A percentile compares a stretch with the other conserved stretches of the same genome.
Evolutionary conservation across 345 rosid species (phyloP).

Genomic region (Salix arbutifolia): DNA sequence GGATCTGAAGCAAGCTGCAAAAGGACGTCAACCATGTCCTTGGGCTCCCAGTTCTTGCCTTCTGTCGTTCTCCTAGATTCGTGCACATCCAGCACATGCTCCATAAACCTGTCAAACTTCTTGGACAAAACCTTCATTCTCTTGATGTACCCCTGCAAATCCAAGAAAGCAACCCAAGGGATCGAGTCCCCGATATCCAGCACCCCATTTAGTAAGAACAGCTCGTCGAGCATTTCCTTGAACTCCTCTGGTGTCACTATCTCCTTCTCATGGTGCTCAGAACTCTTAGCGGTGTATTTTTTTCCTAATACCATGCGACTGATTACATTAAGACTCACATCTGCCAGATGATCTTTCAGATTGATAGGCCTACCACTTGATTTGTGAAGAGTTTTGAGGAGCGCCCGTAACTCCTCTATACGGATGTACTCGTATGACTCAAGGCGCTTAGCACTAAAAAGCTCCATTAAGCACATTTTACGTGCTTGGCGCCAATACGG

Average conservation of each 20-base stretch:
- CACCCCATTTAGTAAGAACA: constrained; percentile 58
- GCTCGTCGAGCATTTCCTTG: constrained; percentile 64
- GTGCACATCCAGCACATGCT: constrained; percentile 61
- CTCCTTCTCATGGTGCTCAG: constrained; percentile 18
- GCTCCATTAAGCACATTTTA: constrained; percentile 52
- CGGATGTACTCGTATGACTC: constrained; percentile 58
- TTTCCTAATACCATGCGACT: constrained; percentile 67
- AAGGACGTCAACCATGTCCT: constrained; percentile 65
- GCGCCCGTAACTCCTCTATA: constrained; percentile 36
- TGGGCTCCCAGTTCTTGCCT: constrained; percentile 38
- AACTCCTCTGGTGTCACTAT: constrained; percentile 51
- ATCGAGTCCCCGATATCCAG: constrained; percentile 66
- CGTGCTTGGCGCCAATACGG: constrained; percentile 68
- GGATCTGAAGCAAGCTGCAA: constrained; percentile 62
- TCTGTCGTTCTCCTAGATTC: constrained; percentile 25
- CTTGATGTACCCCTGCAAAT: constrained; percentile 60
- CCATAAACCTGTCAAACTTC: constrained; percentile 57
- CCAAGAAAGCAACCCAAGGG: constrained; percentile 56
- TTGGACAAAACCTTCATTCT: constrained; percentile 57
- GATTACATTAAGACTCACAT: constrained; percentile 49
- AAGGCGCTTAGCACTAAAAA: constrained; percentile 57
- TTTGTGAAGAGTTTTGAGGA: constrained; percentile 22
- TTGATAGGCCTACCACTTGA: constrained; percentile 16
- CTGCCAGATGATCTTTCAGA: constrained; percentile 44
- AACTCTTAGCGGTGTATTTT: constrained; percentile 40